Evolutionary conservation across 352 stramenopile genomes (phyloP).

Genomic region (Globisporangium camurandrum): DNA sequence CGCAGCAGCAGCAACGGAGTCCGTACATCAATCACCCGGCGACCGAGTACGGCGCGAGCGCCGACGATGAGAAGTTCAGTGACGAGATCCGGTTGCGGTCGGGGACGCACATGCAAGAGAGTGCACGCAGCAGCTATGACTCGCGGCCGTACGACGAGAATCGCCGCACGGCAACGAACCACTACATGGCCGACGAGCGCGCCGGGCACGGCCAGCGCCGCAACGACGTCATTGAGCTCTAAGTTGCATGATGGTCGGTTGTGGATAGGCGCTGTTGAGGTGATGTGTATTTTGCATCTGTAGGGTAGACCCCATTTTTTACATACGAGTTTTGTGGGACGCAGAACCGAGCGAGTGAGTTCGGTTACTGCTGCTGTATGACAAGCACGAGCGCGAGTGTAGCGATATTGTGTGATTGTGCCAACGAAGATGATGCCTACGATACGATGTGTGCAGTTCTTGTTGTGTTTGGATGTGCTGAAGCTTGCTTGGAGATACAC

Average conservation of each 20-base stretch:
- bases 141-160: conserved; percentile 29
- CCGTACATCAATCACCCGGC: conserved; percentile 35
- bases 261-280: not conserved
- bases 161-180: conserved; percentile 30
- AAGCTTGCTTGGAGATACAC: too few species aligned
- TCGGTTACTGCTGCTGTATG: too few species aligned
- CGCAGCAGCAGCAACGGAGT: conserved; percentile 15
- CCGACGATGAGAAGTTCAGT: conserved; percentile 18
- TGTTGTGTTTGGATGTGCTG: too few species aligned
- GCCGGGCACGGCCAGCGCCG: conserved; percentile 33
- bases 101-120: conserved; percentile 34
- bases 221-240: conserved; percentile 60
- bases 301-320: too few species aligned
- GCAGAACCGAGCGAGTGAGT: too few species aligned
- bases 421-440: too few species aligned
- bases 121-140: conserved; percentile 17
- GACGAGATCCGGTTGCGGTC: conserved; percentile 52
- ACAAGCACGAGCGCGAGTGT: too few species aligned
- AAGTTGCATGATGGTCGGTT: conserved; percentile 1
- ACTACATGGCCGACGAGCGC: conserved; percentile 42
- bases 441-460: too few species aligned
- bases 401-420: too few species aligned
- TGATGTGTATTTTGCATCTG: too few species aligned
- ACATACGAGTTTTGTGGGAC: too few species aligned
- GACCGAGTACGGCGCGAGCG: conserved; percentile 14